Evolutionary conservation across 2,329 filamentous ascomycete genomes (phyloP), one percentile per base, ranked within the genome.

Genomic region (Fusarium veterinarium): DNA sequence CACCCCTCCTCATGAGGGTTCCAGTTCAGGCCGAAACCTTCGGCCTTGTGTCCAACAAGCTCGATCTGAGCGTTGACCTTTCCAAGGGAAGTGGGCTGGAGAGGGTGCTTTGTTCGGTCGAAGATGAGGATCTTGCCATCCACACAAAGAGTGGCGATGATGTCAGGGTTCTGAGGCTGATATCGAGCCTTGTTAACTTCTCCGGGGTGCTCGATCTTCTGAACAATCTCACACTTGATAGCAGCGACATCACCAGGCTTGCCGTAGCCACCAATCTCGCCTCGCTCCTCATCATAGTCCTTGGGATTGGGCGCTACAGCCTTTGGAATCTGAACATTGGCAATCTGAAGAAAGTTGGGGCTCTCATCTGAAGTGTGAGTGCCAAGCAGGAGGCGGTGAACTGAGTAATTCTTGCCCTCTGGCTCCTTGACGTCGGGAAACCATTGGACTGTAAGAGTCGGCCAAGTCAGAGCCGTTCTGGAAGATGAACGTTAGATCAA

Each of bases 161-260:
- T 91, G 78, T 99, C 95, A 9, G 95, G 95, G 79, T 99, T 99
- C 81, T 98, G 95, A 17, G 96, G 96, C 83, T 98, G 95, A 80
- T 98, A 98, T 75, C 96, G 92, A 20, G 96, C 97, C 86, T 98
- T 99, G 88, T 99, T 99, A 80, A 99, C 95, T 82, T 99, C 96
- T 72, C 94, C 93, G 20, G 95, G 95, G 81, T 99, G 96, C 81
- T 97, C 93, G 80, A 99, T 99, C 83, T 93, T 96, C 83, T 99
- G 96, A 57, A 96, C 92, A 78, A 99, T 93, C 73, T 93, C 92
- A 86, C 97, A 97, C 78, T 93, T 95, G 81, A 98, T 92, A 45
- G 90, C 86, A 25, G 91, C 87, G 28, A 91, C 88, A 73, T 94
- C 93, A 17, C 81, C 81, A 69, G 92, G 91, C 56, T 92, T 93